Evolutionary conservation across 2,329 filamentous ascomycete genomes (phyloP).

Genomic region (Ceratocystis lukuohia): DNA sequence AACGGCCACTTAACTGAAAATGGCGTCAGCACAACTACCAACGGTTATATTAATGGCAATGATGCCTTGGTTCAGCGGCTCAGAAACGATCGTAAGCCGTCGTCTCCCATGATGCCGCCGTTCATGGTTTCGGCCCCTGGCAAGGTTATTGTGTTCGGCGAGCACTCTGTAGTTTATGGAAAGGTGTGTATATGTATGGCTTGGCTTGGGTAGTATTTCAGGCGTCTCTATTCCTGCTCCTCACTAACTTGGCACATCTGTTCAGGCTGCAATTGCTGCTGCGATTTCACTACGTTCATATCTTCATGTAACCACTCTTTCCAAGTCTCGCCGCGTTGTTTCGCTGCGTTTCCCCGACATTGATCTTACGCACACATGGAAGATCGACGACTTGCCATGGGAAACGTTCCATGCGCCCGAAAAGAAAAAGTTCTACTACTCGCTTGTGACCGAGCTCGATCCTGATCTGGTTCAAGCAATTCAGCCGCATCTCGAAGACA

Average conservation of each 20-base stretch:
- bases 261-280: slow-evolving; percentile 76
- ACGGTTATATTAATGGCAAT: slow-evolving; percentile 26
- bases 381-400: slow-evolving; percentile 88
- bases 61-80: slow-evolving; percentile 27
- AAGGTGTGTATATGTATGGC: slow-evolving; percentile 46
- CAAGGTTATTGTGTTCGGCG: slow-evolving; percentile 96
- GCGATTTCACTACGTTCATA: slow-evolving; percentile 92
- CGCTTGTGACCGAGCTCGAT: slow-evolving; percentile 72
- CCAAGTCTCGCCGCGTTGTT: slow-evolving; percentile 80
- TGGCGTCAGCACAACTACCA: not conserved
- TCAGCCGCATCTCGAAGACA: slow-evolving; percentile 58
- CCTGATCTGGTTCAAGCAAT: slow-evolving; percentile 67
- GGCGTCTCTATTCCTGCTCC: slow-evolving; percentile 10
- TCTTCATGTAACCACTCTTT: slow-evolving; percentile 85
- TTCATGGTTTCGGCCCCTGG: slow-evolving; percentile 98
- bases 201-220: not conserved
- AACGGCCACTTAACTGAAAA: slow-evolving; percentile 22
- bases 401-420: slow-evolving; percentile 59
- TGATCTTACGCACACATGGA: slow-evolving; percentile 78
- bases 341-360: slow-evolving; percentile 86
- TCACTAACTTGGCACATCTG: slow-evolving; percentile 9
- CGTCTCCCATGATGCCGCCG: slow-evolving; percentile 60
- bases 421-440: slow-evolving; percentile 94
- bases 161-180: slow-evolving; percentile 94
- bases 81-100: slow-evolving; percentile 41